A percentile compares a stretch with the other conserved stretches of the same genome.
These are phyloP conservation scores for Chrysosporium keratinophilum DNA, from an alignment of 2,329 filamentous ascomycete genomes.

Conservation along the genomic window DNA sequence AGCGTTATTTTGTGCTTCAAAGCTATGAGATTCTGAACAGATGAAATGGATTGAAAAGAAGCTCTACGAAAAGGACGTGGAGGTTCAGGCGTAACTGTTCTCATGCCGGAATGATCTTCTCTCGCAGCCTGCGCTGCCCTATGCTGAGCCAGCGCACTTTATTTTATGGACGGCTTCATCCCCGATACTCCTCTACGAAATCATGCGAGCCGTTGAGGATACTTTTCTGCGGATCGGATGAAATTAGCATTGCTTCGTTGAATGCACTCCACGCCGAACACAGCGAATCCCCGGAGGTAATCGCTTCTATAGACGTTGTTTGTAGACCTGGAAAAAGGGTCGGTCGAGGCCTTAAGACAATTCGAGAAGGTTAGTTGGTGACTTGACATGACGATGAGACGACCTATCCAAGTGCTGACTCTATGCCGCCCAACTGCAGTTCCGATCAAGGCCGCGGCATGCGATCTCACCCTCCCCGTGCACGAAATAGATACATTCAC, in stretches of 20 bases:
- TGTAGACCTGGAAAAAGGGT: conserved; percentile 67
- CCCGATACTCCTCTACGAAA: conserved; percentile 24
- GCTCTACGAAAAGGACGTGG: neutral
- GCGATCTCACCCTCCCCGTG: conserved; percentile 53
- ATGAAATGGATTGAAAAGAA: neutral
- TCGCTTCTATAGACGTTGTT: conserved; percentile 75
- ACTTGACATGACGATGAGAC: neutral
- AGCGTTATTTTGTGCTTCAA: neutral
- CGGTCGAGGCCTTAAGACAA: conserved; percentile 60
- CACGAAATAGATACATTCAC: conserved; percentile 75
- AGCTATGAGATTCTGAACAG: neutral
- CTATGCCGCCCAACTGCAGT: conserved; percentile 40
- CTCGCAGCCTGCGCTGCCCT: neutral
- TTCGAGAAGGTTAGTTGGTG: conserved; percentile 49
- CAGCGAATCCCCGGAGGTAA: conserved; percentile 41
- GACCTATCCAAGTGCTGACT: conserved; percentile 1
- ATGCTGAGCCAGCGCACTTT: neutral
- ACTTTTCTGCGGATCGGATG: conserved; percentile 88
- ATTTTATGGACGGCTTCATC: neutral
- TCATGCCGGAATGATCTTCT: conserved; percentile 1
- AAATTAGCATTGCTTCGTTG: conserved; percentile 74
- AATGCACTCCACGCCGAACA: conserved; percentile 56
- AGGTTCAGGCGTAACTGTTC: neutral
- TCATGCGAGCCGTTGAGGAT: conserved; percentile 57
- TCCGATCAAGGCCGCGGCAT: conserved; percentile 59